Evolutionary conservation across 2,329 filamentous ascomycete genomes (phyloP).

Genomic region (Falciphora oryzae): DNA sequence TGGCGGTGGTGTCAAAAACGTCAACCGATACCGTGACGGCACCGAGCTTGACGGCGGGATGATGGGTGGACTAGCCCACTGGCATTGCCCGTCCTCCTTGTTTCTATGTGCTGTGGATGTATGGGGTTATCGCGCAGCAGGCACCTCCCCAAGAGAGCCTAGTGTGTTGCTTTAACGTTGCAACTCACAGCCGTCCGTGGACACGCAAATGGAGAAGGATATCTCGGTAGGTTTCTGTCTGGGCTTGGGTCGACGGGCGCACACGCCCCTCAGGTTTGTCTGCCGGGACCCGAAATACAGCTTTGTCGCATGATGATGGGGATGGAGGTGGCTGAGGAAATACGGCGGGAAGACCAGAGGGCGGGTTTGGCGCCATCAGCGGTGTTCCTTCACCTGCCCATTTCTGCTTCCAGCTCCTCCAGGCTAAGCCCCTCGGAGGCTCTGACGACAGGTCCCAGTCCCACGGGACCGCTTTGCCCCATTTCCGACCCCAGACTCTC

Average conservation of each 20-base stretch:
- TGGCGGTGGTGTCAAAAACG: not conserved
- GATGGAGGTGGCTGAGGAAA: not conserved
- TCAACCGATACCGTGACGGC: not conserved
- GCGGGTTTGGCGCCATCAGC: not conserved
- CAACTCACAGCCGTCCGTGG: no score
- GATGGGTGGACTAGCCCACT: not conserved
- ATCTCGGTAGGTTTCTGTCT: not conserved
- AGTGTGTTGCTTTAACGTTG: not conserved
- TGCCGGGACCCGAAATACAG: not conserved
- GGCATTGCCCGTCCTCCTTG: not conserved
- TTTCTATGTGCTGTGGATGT: not conserved
- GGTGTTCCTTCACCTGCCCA: not conserved
- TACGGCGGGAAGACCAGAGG: not conserved
- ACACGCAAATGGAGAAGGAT: not conserved
- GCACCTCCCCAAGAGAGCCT: not conserved
- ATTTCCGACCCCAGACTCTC: not conserved
- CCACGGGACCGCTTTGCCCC: not conserved
- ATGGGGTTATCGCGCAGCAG: no score
- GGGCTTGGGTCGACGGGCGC: not conserved
- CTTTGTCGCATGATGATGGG: not conserved
- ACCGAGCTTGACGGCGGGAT: not conserved
- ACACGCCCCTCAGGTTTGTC: not conserved
- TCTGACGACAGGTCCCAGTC: not conserved
- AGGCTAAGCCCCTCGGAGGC: not conserved
- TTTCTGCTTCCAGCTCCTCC: not conserved